Evolutionary conservation across 768 basidiomycete genomes (phyloP).

Genomic region (Piloderma croceum): DNA sequence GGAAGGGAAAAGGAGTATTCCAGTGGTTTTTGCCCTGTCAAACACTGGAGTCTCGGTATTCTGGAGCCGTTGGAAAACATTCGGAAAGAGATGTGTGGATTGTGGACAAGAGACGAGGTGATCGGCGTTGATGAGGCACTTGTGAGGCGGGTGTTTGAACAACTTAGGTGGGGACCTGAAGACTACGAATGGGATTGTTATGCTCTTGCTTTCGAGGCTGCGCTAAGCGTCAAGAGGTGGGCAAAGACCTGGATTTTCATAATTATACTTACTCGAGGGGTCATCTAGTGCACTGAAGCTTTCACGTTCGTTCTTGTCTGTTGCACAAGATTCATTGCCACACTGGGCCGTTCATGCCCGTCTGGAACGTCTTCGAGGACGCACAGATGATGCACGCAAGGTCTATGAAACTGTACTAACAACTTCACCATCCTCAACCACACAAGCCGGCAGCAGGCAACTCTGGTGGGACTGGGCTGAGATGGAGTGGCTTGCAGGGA

Average conservation of each 20-base stretch:
- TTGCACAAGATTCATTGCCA: conserved; percentile 46
- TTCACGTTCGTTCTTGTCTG: conserved; percentile 59
- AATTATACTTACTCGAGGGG: conserved; percentile 9
- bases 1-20: conserved; percentile 60
- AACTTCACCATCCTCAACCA: conserved; percentile 33
- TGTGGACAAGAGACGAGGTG: conserved; percentile 31
- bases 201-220: conserved; percentile 63
- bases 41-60: conserved; percentile 54
- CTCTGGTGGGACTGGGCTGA: conserved; percentile 86
- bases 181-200: conserved; percentile 64
- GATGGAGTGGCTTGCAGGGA: conserved; percentile 68
- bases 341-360: conserved; percentile 78
- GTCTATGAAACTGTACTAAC: conserved; percentile 66
- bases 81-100: conserved; percentile 27
- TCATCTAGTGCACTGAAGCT: conserved; percentile 56
- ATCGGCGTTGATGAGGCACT: conserved; percentile 40
- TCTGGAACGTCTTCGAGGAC: conserved; percentile 62
- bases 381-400: conserved; percentile 65
- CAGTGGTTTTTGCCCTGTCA: conserved; percentile 63
- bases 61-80: conserved; percentile 50
- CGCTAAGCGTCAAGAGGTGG: conserved; percentile 52
- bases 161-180: conserved; percentile 42
- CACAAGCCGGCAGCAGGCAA: conserved; percentile 32
- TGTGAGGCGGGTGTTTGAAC: conserved; percentile 53
- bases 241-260: conserved; percentile 9